A percentile compares a stretch with the other conserved stretches of the same genome.
Conservation (phyloP, 2,329 filamentous ascomycete species). For the Sarocladiaceae sp. region DNA sequence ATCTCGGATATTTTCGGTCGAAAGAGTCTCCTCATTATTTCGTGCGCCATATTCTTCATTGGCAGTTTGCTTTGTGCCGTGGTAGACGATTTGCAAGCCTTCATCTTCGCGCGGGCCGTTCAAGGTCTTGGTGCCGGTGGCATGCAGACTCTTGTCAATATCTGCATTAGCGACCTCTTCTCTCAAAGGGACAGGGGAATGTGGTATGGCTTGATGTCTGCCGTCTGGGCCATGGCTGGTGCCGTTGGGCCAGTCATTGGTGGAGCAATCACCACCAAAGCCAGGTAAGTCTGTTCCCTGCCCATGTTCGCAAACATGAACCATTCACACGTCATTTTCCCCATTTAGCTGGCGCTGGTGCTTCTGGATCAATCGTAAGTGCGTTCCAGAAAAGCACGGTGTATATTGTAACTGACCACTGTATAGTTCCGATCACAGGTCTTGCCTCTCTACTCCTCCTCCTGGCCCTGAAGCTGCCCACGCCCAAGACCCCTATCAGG, state of each 20-base stretch:
- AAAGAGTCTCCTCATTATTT: constrained; percentile 43
- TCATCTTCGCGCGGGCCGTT: constrained; percentile 41
- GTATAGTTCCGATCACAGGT: constrained; percentile 41
- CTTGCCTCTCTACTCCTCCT: constrained; percentile 50
- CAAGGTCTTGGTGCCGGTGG: constrained; percentile 48
- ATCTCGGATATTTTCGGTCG: constrained; percentile 53
- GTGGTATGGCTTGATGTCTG: constrained; percentile 58
- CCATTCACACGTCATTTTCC: too few species aligned
- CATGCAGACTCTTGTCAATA: constrained; percentile 45
- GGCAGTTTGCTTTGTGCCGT: constrained; percentile 43
- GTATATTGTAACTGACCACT: neutral
- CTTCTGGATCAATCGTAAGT: constrained; percentile 45
- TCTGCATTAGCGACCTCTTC: constrained; percentile 48
- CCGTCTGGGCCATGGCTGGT: constrained; percentile 61
- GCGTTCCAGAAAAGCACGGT: constrained; percentile 2
- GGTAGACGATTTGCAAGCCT: constrained; percentile 8
- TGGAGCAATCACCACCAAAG: constrained; percentile 57
- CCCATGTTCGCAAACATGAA: too few species aligned
- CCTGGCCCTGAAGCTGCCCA: constrained; percentile 61
- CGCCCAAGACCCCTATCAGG: constrained; percentile 55
- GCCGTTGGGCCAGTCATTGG: constrained; percentile 59
- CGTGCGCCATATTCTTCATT: constrained; percentile 43
- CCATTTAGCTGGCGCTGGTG: constrained; percentile 36
- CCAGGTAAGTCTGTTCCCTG: constrained; percentile 32
- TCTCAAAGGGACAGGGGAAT: constrained; percentile 30